Evolutionary conservation across 352 stramenopile species (phyloP).

Genomic region (Phytophthora ramorum): DNA sequence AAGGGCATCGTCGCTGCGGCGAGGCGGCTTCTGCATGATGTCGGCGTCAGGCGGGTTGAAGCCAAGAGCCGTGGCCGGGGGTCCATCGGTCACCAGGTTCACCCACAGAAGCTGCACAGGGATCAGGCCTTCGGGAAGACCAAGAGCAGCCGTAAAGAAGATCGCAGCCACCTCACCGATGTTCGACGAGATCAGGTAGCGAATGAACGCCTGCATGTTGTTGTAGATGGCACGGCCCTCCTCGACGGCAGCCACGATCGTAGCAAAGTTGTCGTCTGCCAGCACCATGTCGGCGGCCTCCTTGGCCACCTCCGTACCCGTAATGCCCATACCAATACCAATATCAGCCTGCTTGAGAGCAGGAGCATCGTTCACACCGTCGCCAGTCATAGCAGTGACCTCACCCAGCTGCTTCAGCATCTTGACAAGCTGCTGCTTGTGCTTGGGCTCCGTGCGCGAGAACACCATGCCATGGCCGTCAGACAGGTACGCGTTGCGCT

Average conservation of each 20-base stretch:
- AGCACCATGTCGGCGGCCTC: constrained; percentile 99
- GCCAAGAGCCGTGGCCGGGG: constrained; percentile 97
- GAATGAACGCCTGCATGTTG: constrained; percentile 99
- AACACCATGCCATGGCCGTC: constrained; percentile 95
- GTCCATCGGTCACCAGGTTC: constrained; percentile 99
- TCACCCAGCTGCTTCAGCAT: constrained; percentile 96
- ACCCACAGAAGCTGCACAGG: constrained; percentile 99
- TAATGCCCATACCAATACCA: constrained; percentile 98
- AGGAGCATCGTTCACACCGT: constrained; percentile 99
- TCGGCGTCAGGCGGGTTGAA: constrained; percentile 99
- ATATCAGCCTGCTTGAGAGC: constrained; percentile 98
- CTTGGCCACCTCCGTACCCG: constrained; percentile 98
- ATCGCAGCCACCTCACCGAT: constrained; percentile 99
- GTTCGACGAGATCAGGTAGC: constrained; percentile 99
- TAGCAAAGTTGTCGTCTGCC: constrained; percentile 99
- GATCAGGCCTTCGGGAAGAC: constrained; percentile 97
- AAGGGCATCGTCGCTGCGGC: constrained; percentile 96
- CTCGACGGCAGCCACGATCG: constrained; percentile 95
- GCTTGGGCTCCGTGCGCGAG: constrained; percentile 96
- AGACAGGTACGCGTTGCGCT: constrained; percentile 93
- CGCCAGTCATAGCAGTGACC: constrained; percentile 98
- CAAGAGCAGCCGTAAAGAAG: constrained; percentile 96
- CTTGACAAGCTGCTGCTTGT: constrained; percentile 97
- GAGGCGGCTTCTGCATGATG: constrained; percentile 97
- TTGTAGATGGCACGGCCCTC: constrained; percentile 92